Conservation (phyloP, 495 filamentous ascomycete species). For the Emericellopsis terricola region DNA sequence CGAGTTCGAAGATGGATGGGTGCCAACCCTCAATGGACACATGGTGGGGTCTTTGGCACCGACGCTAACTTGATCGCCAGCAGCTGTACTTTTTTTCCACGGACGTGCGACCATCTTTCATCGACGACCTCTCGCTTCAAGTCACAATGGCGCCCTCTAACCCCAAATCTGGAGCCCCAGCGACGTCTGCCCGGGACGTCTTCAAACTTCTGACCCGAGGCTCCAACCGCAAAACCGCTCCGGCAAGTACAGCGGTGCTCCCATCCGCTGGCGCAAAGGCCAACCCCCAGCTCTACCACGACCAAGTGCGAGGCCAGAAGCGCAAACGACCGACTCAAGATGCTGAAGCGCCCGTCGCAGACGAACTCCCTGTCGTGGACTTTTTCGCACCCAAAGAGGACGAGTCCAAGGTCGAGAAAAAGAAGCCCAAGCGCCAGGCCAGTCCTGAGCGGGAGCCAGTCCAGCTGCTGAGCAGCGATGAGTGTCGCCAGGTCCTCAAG, state of each 20-base stretch:
- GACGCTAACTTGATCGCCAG: no score
- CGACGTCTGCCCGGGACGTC: slow-evolving; percentile 42
- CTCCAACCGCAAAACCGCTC: slow-evolving; percentile 20
- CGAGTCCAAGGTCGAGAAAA: slow-evolving; percentile 5
- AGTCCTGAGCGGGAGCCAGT: slow-evolving; percentile 3
- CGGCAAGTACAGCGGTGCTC: slow-evolving; percentile 17
- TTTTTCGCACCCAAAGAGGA: slow-evolving; percentile 26
- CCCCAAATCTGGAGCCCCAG: no score
- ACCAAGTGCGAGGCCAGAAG: slow-evolving; percentile 26
- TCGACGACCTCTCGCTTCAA: no score
- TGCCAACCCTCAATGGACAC: no score
- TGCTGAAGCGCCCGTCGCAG: slow-evolving; percentile 7
- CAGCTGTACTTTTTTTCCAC: no score
- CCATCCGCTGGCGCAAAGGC: slow-evolving; percentile 30
- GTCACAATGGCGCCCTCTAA: no score
- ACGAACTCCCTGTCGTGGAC: slow-evolving; percentile 20
- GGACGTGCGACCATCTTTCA: no score
- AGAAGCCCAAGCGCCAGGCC: slow-evolving; percentile 10
- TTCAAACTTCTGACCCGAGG: slow-evolving; percentile 49
- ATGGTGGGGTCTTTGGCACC: no score
- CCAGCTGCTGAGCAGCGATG: slow-evolving; percentile 34
- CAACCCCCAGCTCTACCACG: slow-evolving; percentile 34
- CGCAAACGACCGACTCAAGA: slow-evolving; percentile 24
- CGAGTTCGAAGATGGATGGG: no score
- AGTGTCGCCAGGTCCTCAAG: slow-evolving; percentile 56